Conservation (phyloP, 805 yeast genomes). For the Cyberlindnera amylophila region DNA sequence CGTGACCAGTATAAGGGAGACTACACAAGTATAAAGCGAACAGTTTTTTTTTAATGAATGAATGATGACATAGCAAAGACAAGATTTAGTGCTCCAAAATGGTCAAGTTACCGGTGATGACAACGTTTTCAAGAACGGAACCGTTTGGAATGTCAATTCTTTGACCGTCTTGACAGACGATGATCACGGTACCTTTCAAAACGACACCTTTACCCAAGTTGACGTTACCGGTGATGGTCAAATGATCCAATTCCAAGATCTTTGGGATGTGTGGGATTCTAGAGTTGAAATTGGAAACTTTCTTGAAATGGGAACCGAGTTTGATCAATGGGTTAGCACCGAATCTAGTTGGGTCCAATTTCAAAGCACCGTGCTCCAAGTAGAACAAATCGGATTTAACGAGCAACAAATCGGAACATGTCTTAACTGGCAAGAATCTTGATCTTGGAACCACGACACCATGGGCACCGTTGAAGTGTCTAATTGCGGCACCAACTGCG, state of each 20-base stretch:
- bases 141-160: slow-evolving; percentile 98
- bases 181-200: slow-evolving; percentile 94
- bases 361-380: slow-evolving; percentile 87
- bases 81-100: slow-evolving; percentile 73
- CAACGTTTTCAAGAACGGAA: slow-evolving; percentile 90
- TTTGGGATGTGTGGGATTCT: slow-evolving; percentile 95
- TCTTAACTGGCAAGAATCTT: slow-evolving; percentile 96
- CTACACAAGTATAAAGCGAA: too few species aligned
- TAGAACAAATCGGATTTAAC: slow-evolving; percentile 93
- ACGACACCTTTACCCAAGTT: slow-evolving; percentile 84
- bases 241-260: slow-evolving; percentile 93
- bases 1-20: too few species aligned
- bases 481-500: slow-evolving; percentile 98
- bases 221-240: slow-evolving; percentile 96
- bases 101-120: slow-evolving; percentile 93
- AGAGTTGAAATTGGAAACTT: slow-evolving; percentile 84
- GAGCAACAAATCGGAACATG: slow-evolving; percentile 88
- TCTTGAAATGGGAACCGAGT: slow-evolving; percentile 94
- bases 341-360: slow-evolving; percentile 77
- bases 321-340: slow-evolving; percentile 92
- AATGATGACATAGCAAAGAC: background rate
- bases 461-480: slow-evolving; percentile 90
- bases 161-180: slow-evolving; percentile 96
- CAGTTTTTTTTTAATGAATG: too few species aligned
- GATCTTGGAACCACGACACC: slow-evolving; percentile 99